Base-by-base conservation (phyloP, 2,329 filamentous ascomycete genomes). In the Metarhizium album region DNA sequence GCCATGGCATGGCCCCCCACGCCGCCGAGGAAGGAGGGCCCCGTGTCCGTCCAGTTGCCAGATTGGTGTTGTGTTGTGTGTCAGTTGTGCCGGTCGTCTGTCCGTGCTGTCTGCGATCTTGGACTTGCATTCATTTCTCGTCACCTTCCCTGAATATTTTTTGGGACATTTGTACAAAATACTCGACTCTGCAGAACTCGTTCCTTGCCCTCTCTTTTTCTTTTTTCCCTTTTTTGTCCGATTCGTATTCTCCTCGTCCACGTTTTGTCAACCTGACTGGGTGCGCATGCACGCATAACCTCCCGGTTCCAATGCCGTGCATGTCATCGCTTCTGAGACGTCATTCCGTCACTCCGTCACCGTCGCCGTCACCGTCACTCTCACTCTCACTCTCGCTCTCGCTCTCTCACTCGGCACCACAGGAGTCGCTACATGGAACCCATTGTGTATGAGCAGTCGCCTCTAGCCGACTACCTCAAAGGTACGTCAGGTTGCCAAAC, bases 401-500 rank as follows among this genome's bases (percentile, higher is more conserved):
- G n/a, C n/a, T 35, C 33, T 35, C 14, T 13, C 2, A 35, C 33
- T 35, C 33, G 9, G 33, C 33, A 52, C 50, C 31, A 52, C 53
- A 47, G 42, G 46, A 27, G 29, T 37, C 59, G 56, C 58, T 60
- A 64, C 57, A 67, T 96, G 90, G 90, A 95, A 78, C 82, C 86
- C 63, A 77, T 95, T 61, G 82, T 95, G 60, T 87, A 86, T 70
- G 82, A 93, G 71, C 83, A 90, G 71, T 87, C 87, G 66, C 90
- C 90, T 60, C 77, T 96, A 70, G 90, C 89, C 65, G 83, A 87
- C 63, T 93, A 93, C 72, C 82, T 96, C 60, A 84, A 90, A 81
- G 90, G 90, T 93, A 70, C 62, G 59, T 51, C 31, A 23, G 45
- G n/a, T n/a, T n/a, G n/a, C n/a, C n/a, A n/a, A n/a, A n/a, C n/a